Percentiles rank a stretch among this genome's conserved stretches.
Evolutionary conservation across 192 early-diverging fungal genomes (phyloP).

Genomic region (Backusella australiensis): DNA sequence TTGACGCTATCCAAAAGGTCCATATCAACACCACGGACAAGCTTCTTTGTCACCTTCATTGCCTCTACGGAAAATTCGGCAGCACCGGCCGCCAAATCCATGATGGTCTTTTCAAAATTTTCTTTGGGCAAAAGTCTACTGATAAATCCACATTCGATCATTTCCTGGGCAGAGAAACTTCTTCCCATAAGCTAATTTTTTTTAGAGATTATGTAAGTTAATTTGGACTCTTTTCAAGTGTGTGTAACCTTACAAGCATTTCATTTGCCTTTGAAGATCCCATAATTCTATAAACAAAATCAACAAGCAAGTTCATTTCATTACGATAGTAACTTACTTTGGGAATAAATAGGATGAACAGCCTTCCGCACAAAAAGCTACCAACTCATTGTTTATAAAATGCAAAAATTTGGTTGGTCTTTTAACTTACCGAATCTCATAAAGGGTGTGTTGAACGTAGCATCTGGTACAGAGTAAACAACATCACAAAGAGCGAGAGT

Average conservation of each 20-base stretch:
- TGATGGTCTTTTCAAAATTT: conserved; percentile 43
- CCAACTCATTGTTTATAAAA: not conserved
- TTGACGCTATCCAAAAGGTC: conserved; percentile 50
- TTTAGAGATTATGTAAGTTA: not conserved
- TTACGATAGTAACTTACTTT: conserved; percentile 22
- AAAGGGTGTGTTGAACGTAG: conserved; percentile 76
- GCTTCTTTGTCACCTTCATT: conserved; percentile 51
- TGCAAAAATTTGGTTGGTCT: not conserved
- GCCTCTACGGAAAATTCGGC: conserved; percentile 57
- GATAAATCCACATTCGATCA: conserved; percentile 55
- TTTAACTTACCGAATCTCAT: conserved; percentile 48
- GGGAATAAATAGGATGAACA: conserved; percentile 71
- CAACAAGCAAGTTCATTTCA: not conserved
- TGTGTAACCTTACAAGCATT: conserved; percentile 33
- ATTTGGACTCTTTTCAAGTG: not conserved
- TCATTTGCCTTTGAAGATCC: conserved; percentile 65
- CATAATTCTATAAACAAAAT: conserved; percentile 48
- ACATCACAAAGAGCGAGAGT: conserved; percentile 68
- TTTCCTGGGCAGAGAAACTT: conserved; percentile 53
- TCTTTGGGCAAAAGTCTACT: conserved; percentile 49
- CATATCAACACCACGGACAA: conserved; percentile 46
- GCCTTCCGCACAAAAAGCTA: conserved; percentile 74
- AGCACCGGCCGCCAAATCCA: conserved; percentile 46
- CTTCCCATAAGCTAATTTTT: conserved; percentile 47
- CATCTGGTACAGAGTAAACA: conserved; percentile 59